Conservation (phyloP, 2,329 filamentous ascomycete species). For the Calonectria honghensis region DNA sequence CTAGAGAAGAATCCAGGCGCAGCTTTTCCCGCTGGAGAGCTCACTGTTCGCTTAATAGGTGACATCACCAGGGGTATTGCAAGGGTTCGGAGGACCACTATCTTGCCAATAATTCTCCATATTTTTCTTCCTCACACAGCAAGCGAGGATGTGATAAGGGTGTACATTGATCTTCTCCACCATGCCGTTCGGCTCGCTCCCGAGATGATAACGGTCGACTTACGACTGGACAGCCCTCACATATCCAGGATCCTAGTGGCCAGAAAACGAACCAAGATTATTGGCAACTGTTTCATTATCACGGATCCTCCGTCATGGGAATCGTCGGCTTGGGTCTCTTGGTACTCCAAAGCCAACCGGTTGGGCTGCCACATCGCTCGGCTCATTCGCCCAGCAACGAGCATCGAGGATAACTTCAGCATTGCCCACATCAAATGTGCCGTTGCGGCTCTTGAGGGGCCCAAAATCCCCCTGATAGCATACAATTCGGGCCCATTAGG, state of each 20-base stretch:
- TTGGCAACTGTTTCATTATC: constrained; percentile 71
- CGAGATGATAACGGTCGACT: constrained; percentile 78
- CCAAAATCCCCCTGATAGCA: constrained; percentile 73
- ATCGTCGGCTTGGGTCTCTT: constrained; percentile 71
- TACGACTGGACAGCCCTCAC: constrained; percentile 72
- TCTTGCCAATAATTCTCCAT: constrained; percentile 75
- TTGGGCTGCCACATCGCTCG: constrained; percentile 78
- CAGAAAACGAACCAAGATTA: constrained; percentile 76
- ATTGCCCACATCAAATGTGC: constrained; percentile 73
- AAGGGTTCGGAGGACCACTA: constrained; percentile 77
- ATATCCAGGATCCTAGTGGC: constrained; percentile 70
- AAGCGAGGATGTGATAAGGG: constrained; percentile 46
- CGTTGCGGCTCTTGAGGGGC: constrained; percentile 64
- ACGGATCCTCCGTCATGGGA: constrained; percentile 72
- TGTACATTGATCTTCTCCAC: constrained; percentile 74
- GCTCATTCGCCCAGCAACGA: constrained; percentile 74
- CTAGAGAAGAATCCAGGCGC: constrained; percentile 42
- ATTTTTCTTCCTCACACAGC: constrained; percentile 61
- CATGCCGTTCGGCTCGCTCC: constrained; percentile 78
- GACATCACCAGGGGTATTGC: constrained; percentile 76
- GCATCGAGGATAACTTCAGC: constrained; percentile 78
- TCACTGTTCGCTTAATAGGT: constrained; percentile 61
- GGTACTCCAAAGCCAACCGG: constrained; percentile 74
- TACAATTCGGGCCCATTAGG: constrained; percentile 80
- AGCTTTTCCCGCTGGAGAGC: constrained; percentile 43